These are phyloP conservation scores for Xylariales sp. DNA, from an alignment of 2,329 filamentous ascomycete species.

Conservation along the genomic window DNA sequence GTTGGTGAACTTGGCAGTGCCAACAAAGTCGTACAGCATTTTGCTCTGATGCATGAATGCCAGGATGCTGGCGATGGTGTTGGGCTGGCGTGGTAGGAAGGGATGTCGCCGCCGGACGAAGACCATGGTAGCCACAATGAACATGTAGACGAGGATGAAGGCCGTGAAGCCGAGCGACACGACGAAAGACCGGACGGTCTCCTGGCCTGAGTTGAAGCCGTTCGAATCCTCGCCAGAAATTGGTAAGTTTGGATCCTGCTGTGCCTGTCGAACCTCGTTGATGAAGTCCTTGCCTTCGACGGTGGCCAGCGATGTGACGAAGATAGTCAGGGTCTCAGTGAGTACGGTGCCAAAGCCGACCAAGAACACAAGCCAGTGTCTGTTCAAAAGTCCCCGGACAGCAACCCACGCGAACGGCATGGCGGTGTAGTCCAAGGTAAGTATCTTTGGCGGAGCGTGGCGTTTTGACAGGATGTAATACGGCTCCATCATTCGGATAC, in stretches of 20 bases:
- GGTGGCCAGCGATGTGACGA: slow-evolving; percentile 60
- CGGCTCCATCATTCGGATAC: slow-evolving; percentile 69
- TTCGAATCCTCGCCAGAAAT: slow-evolving; percentile 12
- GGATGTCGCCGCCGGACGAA: slow-evolving; percentile 60
- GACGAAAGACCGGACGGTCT: slow-evolving; percentile 62
- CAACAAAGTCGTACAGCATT: slow-evolving; percentile 74
- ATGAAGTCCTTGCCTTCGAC: slow-evolving; percentile 61
- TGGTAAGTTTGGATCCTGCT: slow-evolving; percentile 13
- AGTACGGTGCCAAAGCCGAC: slow-evolving; percentile 69
- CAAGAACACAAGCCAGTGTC: slow-evolving; percentile 61
- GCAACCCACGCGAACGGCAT: slow-evolving; percentile 65
- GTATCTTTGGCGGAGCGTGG: slow-evolving; percentile 59
- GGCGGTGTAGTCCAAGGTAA: slow-evolving; percentile 70
- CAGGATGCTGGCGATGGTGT: slow-evolving; percentile 71
- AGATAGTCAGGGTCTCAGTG: slow-evolving; percentile 68
- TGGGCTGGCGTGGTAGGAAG: slow-evolving; percentile 74
- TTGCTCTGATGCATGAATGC: slow-evolving; percentile 77
- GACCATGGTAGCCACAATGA: slow-evolving; percentile 53
- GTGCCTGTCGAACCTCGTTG: slow-evolving; percentile 15
- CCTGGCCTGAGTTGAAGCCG: slow-evolving; percentile 47
- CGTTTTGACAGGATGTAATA: slow-evolving; percentile 66
- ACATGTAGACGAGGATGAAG: slow-evolving; percentile 63
- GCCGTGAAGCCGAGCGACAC: slow-evolving; percentile 58
- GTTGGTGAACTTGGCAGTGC: slow-evolving; percentile 59
- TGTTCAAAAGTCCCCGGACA: slow-evolving; percentile 56